Evolutionary conservation across 2,329 filamentous ascomycete genomes (phyloP).

Genomic region (Ophiostoma sp.): DNA sequence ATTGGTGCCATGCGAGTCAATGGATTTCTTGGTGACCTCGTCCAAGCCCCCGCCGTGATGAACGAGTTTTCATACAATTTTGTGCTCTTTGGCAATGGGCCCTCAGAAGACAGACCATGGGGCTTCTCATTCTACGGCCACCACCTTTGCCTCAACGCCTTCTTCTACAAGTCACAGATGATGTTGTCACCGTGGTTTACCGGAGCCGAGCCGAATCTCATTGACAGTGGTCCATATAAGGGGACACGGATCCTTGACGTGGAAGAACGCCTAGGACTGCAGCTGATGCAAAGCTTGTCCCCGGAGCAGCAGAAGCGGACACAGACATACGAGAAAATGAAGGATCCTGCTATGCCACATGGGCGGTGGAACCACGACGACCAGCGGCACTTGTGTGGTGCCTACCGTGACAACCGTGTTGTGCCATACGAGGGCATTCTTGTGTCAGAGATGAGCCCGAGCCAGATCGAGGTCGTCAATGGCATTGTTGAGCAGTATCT

Average conservation of each 20-base stretch:
- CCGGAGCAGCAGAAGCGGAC: conserved; percentile 49
- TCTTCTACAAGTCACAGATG: conserved; percentile 65
- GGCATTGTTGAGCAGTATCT: conserved; percentile 64
- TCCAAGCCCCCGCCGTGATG: conserved; percentile 61
- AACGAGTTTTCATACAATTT: conserved; percentile 70
- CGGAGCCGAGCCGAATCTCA: conserved; percentile 75
- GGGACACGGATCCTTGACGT: conserved; percentile 66
- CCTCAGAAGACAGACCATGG: conserved; percentile 63
- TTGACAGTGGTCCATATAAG: conserved; percentile 62
- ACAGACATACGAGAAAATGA: conserved; percentile 59
- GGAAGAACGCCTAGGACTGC: conserved; percentile 64
- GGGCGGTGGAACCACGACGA: conserved; percentile 80
- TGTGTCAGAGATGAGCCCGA: conserved; percentile 42
- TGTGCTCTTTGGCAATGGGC: neutral
- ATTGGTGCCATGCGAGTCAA: conserved; percentile 70
- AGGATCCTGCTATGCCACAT: conserved; percentile 64
- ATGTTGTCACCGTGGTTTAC: conserved; percentile 75
- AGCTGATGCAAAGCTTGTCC: conserved; percentile 66
- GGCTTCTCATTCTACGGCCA: conserved; percentile 77
- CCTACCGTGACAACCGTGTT: conserved; percentile 74
- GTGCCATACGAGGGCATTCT: conserved; percentile 71
- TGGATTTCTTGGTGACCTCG: conserved; percentile 70
- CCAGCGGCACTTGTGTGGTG: conserved; percentile 74
- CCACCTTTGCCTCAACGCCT: conserved; percentile 72
- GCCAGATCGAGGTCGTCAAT: neutral